Conservation (phyloP, 2,329 filamentous ascomycete species). For the Dactylellina parvicollis region DNA sequence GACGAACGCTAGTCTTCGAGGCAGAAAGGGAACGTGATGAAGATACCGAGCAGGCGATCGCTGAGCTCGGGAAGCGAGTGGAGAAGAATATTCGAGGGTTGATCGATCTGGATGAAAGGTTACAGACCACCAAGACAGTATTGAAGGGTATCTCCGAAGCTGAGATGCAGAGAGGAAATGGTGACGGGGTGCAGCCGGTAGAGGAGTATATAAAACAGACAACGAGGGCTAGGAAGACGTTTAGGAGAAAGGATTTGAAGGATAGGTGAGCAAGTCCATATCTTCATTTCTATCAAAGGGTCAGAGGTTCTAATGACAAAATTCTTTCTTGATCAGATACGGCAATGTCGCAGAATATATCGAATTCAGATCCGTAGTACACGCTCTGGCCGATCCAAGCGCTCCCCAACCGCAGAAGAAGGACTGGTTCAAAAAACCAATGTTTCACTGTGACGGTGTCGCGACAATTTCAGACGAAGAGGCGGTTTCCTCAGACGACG, state of each 20-base stretch:
- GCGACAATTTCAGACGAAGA: conserved; percentile 45
- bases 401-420: conserved; percentile 40
- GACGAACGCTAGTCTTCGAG: conserved; percentile 24
- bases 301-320: neutral
- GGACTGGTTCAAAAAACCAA: conserved; percentile 47
- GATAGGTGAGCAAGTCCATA: conserved; percentile 24
- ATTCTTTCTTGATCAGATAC: conserved; percentile 15
- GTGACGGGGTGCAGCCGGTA: conserved; percentile 36
- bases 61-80: conserved; percentile 38
- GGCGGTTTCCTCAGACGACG: conserved; percentile 28
- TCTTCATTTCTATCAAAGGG: neutral
- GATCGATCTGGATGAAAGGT: conserved; percentile 37
- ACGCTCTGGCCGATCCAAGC: conserved; percentile 29
- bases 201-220: conserved; percentile 28
- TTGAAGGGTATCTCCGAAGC: conserved; percentile 26
- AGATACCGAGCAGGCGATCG: conserved; percentile 21
- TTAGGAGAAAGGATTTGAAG: conserved; percentile 38
- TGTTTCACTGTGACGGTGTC: conserved; percentile 34
- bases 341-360: conserved; percentile 44
- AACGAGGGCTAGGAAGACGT: conserved; percentile 14
- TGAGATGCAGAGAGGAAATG: conserved; percentile 24
- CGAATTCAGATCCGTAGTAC: conserved; percentile 29
- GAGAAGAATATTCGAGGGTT: conserved; percentile 43
- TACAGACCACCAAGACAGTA: conserved; percentile 33
- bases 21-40: conserved; percentile 25